phyloP scores from a whole-genome alignment of 1,284 basidiomycete species.

The Ceratobasidium sp. region DNA sequence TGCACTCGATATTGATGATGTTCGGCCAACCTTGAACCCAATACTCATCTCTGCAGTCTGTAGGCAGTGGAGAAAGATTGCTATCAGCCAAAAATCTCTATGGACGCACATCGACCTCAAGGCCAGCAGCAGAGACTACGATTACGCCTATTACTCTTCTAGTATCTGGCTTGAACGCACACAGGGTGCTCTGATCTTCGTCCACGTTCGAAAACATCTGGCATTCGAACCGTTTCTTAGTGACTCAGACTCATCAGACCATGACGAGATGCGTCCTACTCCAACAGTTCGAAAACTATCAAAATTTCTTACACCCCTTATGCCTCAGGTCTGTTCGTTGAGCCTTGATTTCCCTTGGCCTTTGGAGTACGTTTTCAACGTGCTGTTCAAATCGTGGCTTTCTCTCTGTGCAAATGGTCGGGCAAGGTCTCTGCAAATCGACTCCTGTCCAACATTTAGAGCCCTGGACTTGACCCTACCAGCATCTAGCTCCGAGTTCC shows the following conservation, averaged over 20 bases:
- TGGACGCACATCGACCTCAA: constrained; percentile 17
- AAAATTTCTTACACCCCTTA: background rate
- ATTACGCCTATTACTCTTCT: background rate
- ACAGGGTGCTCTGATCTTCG: background rate
- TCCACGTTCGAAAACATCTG: background rate
- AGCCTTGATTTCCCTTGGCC: background rate
- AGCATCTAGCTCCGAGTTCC: background rate
- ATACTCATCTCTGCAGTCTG: background rate
- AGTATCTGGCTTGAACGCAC: background rate
- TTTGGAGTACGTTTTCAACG: background rate
- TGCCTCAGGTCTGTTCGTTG: background rate
- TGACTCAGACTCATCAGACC: background rate
- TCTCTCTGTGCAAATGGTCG: background rate
- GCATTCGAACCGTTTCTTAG: background rate
- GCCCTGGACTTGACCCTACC: background rate
- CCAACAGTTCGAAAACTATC: background rate
- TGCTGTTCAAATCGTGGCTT: background rate
- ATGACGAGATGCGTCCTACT: background rate
- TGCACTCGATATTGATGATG: too few relatives aligned
- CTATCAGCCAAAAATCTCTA: background rate
- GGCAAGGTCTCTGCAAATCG: background rate
- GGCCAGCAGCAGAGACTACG: background rate
- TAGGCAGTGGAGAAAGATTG: background rate
- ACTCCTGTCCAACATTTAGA: background rate
- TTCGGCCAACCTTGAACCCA: too few relatives aligned